Evolutionary conservation across 768 basidiomycete genomes (phyloP).

Genomic region (Pleurotus tuber-regium): DNA sequence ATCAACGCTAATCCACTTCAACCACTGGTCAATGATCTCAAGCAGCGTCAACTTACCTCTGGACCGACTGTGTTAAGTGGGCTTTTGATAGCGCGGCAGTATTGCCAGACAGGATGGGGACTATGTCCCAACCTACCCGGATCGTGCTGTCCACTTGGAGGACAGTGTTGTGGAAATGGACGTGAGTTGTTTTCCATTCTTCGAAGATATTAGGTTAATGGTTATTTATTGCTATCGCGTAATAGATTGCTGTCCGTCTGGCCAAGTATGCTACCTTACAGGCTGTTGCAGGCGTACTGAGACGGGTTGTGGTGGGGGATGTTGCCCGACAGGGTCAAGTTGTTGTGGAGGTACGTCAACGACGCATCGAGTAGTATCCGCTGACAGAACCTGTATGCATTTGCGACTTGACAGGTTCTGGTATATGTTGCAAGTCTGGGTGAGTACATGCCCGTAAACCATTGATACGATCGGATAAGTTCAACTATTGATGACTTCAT

Average conservation of each 20-base stretch:
- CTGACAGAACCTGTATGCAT: too few species aligned
- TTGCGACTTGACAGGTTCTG: conserved; percentile 2
- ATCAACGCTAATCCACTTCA: not conserved
- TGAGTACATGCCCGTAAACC: not conserved
- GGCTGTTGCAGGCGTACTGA: not conserved
- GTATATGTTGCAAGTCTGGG: not conserved
- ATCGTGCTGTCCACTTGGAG: not conserved
- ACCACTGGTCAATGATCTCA: not conserved
- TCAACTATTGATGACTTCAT: not conserved
- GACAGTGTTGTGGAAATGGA: not conserved
- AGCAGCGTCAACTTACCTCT: not conserved
- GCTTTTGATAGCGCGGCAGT: not conserved
- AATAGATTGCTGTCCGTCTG: conserved; percentile 1
- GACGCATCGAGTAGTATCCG: too few species aligned
- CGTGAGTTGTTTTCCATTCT: not conserved
- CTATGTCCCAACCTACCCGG: conserved; percentile 4
- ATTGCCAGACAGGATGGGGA: not conserved
- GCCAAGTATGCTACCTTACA: conserved; percentile 3
- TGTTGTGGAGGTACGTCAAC: conserved; percentile 1
- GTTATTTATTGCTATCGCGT: not conserved
- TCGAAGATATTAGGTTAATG: not conserved
- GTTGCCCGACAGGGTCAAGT: not conserved
- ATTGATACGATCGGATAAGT: not conserved
- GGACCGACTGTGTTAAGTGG: not conserved
- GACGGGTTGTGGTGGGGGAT: conserved; percentile 1